These are phyloP conservation scores for Penicillium psychrosexuale DNA, from an alignment of 2,329 filamentous ascomycete genomes.

Conservation along the genomic window DNA sequence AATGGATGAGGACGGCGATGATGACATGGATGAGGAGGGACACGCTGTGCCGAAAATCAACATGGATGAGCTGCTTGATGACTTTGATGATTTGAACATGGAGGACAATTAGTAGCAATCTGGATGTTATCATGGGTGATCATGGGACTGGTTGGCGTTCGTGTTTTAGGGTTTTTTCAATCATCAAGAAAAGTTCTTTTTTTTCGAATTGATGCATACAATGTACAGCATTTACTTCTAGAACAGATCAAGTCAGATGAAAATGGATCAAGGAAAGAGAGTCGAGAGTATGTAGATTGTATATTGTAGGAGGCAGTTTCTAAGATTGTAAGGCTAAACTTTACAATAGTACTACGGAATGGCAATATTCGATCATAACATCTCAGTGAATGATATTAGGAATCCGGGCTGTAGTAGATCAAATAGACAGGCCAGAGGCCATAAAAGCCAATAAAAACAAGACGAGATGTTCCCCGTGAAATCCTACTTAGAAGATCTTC, in stretches of 20 bases:
- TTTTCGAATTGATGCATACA: constrained; percentile 13
- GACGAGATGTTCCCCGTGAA: not conserved
- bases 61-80: constrained; percentile 58
- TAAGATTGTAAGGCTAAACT: not conserved
- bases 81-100: constrained; percentile 48
- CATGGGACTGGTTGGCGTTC: constrained; percentile 27
- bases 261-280: not conserved
- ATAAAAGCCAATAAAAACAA: not conserved
- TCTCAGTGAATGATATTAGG: not conserved
- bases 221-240: not conserved
- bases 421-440: not conserved
- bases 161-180: constrained; percentile 10
- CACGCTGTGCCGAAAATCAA: constrained; percentile 60
- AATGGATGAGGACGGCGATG: constrained; percentile 50
- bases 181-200: constrained; percentile 14
- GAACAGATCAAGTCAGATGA: not conserved
- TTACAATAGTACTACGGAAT: too few species aligned
- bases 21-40: constrained; percentile 62
- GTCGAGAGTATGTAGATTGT: not conserved
- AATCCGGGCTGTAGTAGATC: not conserved
- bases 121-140: constrained; percentile 26
- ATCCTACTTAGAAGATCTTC: constrained; percentile 46
- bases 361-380: too few species aligned
- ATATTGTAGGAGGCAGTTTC: not conserved
- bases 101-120: constrained; percentile 44